Percentiles rank a stretch among this genome's conserved stretches.
phyloP scores from a whole-genome alignment of 768 basidiomycete genomes.

The Pisolithus orientalis region DNA sequence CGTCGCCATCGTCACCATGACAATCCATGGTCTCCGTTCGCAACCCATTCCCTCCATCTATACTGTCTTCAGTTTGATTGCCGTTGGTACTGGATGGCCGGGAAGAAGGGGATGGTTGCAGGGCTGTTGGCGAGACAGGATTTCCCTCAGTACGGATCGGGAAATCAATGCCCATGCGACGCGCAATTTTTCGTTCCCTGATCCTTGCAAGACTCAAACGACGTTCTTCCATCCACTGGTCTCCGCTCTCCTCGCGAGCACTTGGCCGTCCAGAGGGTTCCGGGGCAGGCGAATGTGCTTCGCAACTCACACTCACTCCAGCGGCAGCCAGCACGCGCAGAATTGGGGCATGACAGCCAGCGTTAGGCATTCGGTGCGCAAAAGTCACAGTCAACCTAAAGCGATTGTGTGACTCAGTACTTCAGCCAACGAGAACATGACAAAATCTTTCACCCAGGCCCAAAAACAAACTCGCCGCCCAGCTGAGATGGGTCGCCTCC shows the following conservation, averaged over 20 bases:
- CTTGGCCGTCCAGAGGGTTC: slow-evolving; percentile 5
- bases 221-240: slow-evolving; percentile 31
- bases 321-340: slow-evolving; percentile 60
- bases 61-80: slow-evolving; percentile 11
- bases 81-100: slow-evolving; percentile 29
- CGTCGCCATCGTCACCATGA: slow-evolving; percentile 4
- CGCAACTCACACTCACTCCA: slow-evolving; percentile 32
- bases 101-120: slow-evolving; percentile 17
- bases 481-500: slow-evolving; percentile 74
- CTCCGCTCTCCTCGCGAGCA: slow-evolving; percentile 18
- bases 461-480: slow-evolving; percentile 85
- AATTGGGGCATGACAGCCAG: slow-evolving; percentile 72
- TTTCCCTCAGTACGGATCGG: slow-evolving; percentile 8
- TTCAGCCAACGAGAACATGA: slow-evolving; percentile 12
- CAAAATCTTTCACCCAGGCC: slow-evolving; percentile 50
- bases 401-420: slow-evolving; percentile 1
- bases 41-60: background rate
- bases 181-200: slow-evolving; percentile 27
- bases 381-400: slow-evolving; percentile 58
- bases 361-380: slow-evolving; percentile 80
- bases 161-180: slow-evolving; percentile 23
- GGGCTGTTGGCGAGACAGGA: slow-evolving; percentile 13
- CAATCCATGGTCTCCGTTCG: background rate
- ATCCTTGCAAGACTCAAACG: slow-evolving; percentile 26
- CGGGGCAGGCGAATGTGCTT: slow-evolving; percentile 8